A percentile compares a stretch with the other conserved stretches of the same genome.
Evolutionary conservation across 352 stramenopile species (phyloP).

Genomic region (Lagenidium giganteum): DNA sequence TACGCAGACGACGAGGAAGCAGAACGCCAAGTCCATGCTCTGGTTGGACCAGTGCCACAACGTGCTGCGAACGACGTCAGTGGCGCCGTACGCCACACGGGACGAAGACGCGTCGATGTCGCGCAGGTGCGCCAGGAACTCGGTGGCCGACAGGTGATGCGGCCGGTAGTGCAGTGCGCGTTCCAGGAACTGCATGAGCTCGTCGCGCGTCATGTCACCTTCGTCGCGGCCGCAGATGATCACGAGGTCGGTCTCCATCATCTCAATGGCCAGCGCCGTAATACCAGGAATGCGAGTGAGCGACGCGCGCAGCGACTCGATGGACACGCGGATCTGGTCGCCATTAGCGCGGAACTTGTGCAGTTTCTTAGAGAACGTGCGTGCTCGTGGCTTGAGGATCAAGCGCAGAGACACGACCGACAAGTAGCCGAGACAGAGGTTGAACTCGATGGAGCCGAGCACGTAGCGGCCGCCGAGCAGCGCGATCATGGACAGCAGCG

Average conservation of each 20-base stretch:
- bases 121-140: constrained; percentile 61
- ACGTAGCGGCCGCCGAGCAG: constrained; percentile 36
- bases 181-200: constrained; percentile 77
- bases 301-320: constrained; percentile 58
- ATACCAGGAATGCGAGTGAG: constrained; percentile 63
- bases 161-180: constrained; percentile 63
- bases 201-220: constrained; percentile 66
- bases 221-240: constrained; percentile 75
- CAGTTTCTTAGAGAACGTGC: constrained; percentile 73
- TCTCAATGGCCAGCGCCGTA: constrained; percentile 62
- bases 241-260: constrained; percentile 77
- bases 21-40: constrained; percentile 52
- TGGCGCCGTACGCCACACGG: constrained; percentile 48
- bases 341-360: constrained; percentile 75
- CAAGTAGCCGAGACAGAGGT: constrained; percentile 48
- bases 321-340: constrained; percentile 69
- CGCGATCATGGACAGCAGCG: constrained; percentile 50
- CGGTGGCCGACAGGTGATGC: constrained; percentile 52
- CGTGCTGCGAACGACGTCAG: constrained; percentile 60
- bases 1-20: constrained; percentile 66
- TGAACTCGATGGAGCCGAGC: constrained; percentile 42
- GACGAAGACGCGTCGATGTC: constrained; percentile 74
- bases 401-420: constrained; percentile 48
- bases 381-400: constrained; percentile 63
- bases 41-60: constrained; percentile 76